phyloP scores from a whole-genome alignment of 495 filamentous ascomycete species.

The Sphaerosporella brunnea region DNA sequence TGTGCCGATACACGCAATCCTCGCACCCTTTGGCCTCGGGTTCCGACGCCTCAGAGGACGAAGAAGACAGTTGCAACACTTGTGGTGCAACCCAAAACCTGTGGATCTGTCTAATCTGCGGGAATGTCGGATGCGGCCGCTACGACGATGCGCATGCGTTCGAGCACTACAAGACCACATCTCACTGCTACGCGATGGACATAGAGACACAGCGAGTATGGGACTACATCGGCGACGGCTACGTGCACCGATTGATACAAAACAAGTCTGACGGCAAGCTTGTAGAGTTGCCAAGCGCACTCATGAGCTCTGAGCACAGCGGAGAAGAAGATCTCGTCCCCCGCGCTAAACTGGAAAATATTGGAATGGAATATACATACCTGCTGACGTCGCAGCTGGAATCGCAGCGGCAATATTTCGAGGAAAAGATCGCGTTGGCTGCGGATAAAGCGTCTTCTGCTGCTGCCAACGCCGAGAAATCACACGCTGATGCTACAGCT shows the following conservation, averaged over 20 bases:
- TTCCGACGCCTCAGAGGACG: slow-evolving; percentile 17
- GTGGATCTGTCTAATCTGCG: slow-evolving; percentile 82
- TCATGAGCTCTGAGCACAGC: slow-evolving; percentile 15
- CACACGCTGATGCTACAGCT: slow-evolving; percentile 35
- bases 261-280: slow-evolving; percentile 81
- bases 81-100: slow-evolving; percentile 49
- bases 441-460: slow-evolving; percentile 78
- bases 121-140: slow-evolving; percentile 77
- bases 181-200: slow-evolving; percentile 83
- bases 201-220: slow-evolving; percentile 84
- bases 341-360: slow-evolving; percentile 75
- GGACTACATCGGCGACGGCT: slow-evolving; percentile 90
- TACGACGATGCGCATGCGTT: slow-evolving; percentile 91
- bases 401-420: slow-evolving; percentile 80
- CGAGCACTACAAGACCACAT: slow-evolving; percentile 75
- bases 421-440: slow-evolving; percentile 77
- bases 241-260: slow-evolving; percentile 88
- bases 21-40: slow-evolving; percentile 17
- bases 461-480: slow-evolving; percentile 43
- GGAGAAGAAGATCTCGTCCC: slow-evolving; percentile 56
- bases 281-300: slow-evolving; percentile 52
- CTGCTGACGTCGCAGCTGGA: slow-evolving; percentile 83
- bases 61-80: slow-evolving; percentile 20
- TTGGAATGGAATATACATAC: slow-evolving; percentile 85
- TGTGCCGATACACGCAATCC: slow-evolving; percentile 75